phyloP scores from a whole-genome alignment of 2,329 filamentous ascomycete species.

The Fusarium circinatum region DNA sequence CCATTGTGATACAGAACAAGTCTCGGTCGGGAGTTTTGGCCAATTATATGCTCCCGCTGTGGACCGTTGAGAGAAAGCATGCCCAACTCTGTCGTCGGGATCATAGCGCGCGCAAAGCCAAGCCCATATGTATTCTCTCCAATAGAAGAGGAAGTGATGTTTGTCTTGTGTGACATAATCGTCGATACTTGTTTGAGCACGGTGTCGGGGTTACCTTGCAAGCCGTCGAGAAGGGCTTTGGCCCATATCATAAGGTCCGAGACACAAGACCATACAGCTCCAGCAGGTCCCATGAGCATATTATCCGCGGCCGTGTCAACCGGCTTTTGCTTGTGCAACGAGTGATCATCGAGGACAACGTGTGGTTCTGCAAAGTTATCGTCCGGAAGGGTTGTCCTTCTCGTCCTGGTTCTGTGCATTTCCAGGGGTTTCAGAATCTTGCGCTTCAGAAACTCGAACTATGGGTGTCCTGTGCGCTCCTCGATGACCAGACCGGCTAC shows the following conservation, averaged over 20 bases:
- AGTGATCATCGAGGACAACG: not conserved
- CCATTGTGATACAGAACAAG: not conserved
- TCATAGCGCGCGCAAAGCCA: not conserved
- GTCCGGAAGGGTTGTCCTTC: too few relatives aligned
- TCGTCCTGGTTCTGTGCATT: too few relatives aligned
- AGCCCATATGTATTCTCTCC: not conserved
- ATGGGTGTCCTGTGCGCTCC: too few relatives aligned
- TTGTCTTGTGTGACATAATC: too few relatives aligned
- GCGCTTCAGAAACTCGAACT: not conserved
- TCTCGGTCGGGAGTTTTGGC: fast-evolving
- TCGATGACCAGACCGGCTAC: not conserved
- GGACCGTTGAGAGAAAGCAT: not conserved
- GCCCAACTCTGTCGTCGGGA: not conserved
- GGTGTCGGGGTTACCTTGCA: too few relatives aligned
- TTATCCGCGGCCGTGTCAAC: not conserved
- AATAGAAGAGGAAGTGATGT: not conserved
- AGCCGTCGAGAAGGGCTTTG: not conserved
- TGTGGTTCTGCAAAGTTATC: too few relatives aligned
- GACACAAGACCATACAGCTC: not conserved
- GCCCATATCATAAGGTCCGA: not conserved
- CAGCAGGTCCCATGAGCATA: not conserved
- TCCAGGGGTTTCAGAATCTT: too few relatives aligned
- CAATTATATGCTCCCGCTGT: not conserved
- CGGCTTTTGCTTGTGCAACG: not conserved
- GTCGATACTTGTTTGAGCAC: too few relatives aligned